Base-by-base conservation (phyloP, 73 alveolate genomes). In the Symbiodinium natans region DNA sequence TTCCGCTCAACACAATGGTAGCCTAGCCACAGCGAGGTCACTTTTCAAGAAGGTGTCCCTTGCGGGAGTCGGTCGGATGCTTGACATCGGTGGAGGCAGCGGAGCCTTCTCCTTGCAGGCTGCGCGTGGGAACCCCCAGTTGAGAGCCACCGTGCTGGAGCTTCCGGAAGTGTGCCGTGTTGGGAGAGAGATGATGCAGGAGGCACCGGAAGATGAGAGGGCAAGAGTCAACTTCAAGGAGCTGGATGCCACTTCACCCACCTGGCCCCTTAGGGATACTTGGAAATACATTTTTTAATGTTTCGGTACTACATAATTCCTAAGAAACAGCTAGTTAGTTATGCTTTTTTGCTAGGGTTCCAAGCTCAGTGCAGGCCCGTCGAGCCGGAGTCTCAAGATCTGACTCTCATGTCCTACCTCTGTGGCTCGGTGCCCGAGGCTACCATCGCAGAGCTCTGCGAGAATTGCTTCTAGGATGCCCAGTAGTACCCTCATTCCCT, bases 351-450 rank as follows among this genome's bases (percentile, higher is more conserved):
- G n/a, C n/a, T n/a, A n/a, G n/a, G n/a, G n/a, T n/a, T n/a, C n/a
- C n/a, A n/a, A n/a, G n/a, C n/a, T n/a, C n/a, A n/a, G n/a, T n/a
- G n/a, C n/a, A n/a, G n/a, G n/a, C n/a, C n/a, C 36, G 36, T 63
- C 27, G 40, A 63, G 27, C 36, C 80, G 2, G 80, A 29, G 80
- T 74, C 84, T 11, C 43, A 74, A 23, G 84, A 90, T 40, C 41
- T 71, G 75, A 82, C 40, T 31, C 77, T 90, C 41, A 68, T 90
- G 97, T 71, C 89, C 11, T 90, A 90, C 88, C 88, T 90, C 31
- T 90, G 97, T 27, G 97, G 97, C 25, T 90, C 97, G 19, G 88
- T 90, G 48, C 97, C 97, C 5, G 97, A 90, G 77, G 97, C 68
- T 25, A 1, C 71, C 54, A 39, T 88, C 33, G 48, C 34, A 5